Percentiles rank a stretch among this genome's conserved stretches.
Conservation (phyloP, 2,329 filamentous ascomycete species). For the Leptographium radiaticola region DNA sequence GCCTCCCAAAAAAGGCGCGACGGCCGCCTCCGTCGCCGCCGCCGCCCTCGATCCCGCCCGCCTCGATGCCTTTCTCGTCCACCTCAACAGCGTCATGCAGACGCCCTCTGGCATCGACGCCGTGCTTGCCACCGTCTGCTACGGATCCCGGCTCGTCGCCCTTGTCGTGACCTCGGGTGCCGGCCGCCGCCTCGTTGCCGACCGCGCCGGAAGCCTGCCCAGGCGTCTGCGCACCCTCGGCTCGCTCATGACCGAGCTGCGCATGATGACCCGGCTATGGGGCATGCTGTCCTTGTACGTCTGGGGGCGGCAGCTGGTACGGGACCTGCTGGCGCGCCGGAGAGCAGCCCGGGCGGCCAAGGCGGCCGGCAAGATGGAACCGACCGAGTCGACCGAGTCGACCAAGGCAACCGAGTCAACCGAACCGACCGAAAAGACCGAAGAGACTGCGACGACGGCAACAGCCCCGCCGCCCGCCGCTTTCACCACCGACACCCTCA, state of each 20-base stretch:
- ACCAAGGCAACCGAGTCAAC: not conserved
- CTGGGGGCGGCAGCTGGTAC: slow-evolving; percentile 43
- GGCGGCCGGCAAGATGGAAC: slow-evolving; percentile 13
- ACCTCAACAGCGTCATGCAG: slow-evolving; percentile 49
- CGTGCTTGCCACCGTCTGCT: slow-evolving; percentile 55
- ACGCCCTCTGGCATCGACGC: slow-evolving; percentile 58
- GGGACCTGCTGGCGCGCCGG: slow-evolving; percentile 16
- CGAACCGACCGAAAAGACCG: slow-evolving; percentile 5
- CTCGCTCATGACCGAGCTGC: slow-evolving; percentile 53
- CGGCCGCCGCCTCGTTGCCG: slow-evolving; percentile 38
- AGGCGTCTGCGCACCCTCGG: slow-evolving; percentile 47
- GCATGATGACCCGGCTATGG: slow-evolving; percentile 67
- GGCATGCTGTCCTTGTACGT: slow-evolving; percentile 60
- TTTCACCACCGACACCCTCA: slow-evolving; percentile 27
- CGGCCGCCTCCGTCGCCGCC: not conserved
- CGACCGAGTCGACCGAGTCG: not conserved
- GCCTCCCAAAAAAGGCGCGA: not conserved
- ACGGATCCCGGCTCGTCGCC: slow-evolving; percentile 45
- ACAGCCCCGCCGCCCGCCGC: slow-evolving; percentile 13
- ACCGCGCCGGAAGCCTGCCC: slow-evolving; percentile 35
- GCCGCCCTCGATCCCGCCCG: slow-evolving; percentile 16
- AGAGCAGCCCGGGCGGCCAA: slow-evolving; percentile 7
- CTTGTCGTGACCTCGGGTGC: slow-evolving; percentile 38
- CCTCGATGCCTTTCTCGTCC: slow-evolving; percentile 39
- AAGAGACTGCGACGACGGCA: slow-evolving; percentile 25